These are phyloP conservation scores for Sporisorium reilianum DNA, from an alignment of 1,284 basidiomycete species.

Conservation along the genomic window DNA sequence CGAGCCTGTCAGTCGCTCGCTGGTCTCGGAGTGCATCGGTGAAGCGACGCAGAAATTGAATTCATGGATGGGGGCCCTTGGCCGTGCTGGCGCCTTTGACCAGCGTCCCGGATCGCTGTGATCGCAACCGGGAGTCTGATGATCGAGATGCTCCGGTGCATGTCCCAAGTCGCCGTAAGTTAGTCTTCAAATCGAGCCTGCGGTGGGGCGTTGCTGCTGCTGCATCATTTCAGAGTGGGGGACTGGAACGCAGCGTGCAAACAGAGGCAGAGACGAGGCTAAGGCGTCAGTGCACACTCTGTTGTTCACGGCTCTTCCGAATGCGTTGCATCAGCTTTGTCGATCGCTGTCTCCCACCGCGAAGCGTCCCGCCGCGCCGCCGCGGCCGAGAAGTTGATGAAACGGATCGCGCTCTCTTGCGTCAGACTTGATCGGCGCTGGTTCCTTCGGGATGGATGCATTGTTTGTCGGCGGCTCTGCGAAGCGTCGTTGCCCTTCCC, in stretches of 20 bases:
- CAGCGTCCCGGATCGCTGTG: no score
- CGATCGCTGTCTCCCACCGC: neutral
- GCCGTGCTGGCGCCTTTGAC: no score
- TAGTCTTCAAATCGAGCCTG: no score
- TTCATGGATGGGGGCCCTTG: no score
- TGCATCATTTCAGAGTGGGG: neutral
- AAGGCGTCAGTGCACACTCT: no score
- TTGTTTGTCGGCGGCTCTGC: neutral
- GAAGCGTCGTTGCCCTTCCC: neutral
- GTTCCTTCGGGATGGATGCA: slow-evolving; percentile 3
- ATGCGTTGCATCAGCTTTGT: neutral
- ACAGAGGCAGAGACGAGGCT: no score
- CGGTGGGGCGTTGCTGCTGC: neutral
- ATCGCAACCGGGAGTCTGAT: no score
- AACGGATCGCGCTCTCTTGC: neutral
- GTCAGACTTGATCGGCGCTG: neutral
- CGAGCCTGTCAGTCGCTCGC: neutral
- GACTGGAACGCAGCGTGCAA: slow-evolving; percentile 3
- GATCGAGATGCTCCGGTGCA: no score
- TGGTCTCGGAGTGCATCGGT: slow-evolving; percentile 3
- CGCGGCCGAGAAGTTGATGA: neutral
- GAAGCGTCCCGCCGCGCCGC: slow-evolving; percentile 1
- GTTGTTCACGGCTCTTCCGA: slow-evolving; percentile 7
- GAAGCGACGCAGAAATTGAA: neutral
- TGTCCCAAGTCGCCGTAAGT: no score